Conservation (phyloP, 225 moss, liverwort and hornwort genomes). For the Marchantia paleacea region DNA sequence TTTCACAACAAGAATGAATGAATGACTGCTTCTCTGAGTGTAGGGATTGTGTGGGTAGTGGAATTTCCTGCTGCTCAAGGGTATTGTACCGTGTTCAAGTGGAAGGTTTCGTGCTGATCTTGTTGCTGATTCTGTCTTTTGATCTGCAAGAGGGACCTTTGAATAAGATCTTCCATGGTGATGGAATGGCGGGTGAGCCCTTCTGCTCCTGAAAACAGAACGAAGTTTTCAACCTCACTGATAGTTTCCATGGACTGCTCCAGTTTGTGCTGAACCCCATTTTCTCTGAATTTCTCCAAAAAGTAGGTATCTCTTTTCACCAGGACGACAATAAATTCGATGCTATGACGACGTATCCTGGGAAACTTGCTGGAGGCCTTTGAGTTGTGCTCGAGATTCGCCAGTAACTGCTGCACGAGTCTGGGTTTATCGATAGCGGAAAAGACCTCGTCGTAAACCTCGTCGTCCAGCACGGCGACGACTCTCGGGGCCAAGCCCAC, state of each 20-base stretch:
- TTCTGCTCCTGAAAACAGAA: constrained; percentile 39
- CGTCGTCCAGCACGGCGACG: constrained; percentile 20
- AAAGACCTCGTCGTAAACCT: constrained; percentile 18
- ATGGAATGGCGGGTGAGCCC: constrained; percentile 39
- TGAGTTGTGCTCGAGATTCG: constrained; percentile 31
- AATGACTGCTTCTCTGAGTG: neutral
- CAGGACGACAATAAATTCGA: constrained; percentile 35
- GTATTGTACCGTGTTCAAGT: neutral
- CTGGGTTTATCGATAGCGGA: constrained; percentile 14
- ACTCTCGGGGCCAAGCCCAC: constrained; percentile 36
- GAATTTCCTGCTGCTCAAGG: neutral
- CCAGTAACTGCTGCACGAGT: constrained; percentile 28
- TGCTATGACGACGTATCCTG: constrained; percentile 43
- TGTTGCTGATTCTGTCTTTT: neutral
- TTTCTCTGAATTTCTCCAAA: constrained; percentile 20
- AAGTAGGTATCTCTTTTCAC: constrained; percentile 24
- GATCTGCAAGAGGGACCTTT: constrained; percentile 21
- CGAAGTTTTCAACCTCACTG: constrained; percentile 40
- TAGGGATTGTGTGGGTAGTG: neutral
- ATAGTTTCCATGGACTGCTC: constrained; percentile 33
- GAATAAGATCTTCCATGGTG: constrained; percentile 44
- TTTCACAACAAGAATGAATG: neutral
- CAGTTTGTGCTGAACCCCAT: constrained; percentile 23
- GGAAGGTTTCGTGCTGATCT: constrained; percentile 5
- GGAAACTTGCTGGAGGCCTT: constrained; percentile 27